Base-by-base conservation (phyloP, 257 asterid genomes). In the Solanum medicagineum region DNA sequence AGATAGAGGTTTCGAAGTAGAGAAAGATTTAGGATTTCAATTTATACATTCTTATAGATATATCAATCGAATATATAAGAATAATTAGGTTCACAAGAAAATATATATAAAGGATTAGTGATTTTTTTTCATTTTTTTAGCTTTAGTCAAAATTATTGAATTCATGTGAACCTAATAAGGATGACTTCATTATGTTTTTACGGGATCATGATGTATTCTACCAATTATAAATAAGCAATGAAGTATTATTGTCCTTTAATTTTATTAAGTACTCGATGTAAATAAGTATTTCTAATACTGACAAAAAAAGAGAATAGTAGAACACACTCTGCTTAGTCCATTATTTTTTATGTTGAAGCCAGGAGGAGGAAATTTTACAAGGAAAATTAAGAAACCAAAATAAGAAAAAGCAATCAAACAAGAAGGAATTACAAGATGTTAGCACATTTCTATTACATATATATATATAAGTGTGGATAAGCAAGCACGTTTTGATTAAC, bases 201-300 rank as follows among this genome's bases (percentile, higher is more conserved):
- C 5, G 0, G 40, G 40, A 36, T 36, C 40, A 36, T 4, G 40
- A 36, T 36, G 40, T 36, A 36, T 36, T 36, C 6, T 36, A 36
- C 4, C 40, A 36, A 36, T 36, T 36, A 36, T 36, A 6, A 36
- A 36, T 36, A 36, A 36, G 6, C 40, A 36, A 36, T 36, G 6
- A 36, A 36, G 6, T 59, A 20, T 59, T 59, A 26, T 59, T 59
- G 10, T 26, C 14, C 29, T 59, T 57, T 57, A 20, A n/a, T 57
- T 56, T 56, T n/a, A 59, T 59, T 4, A 59, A 59, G 32, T 10
- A n/a, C 11, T 0, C 14, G 0, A 7, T 0, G 66, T 59, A n/a
- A n/a, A 59, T 10, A 20, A 59, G 29, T 59, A 20, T 59, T 59
- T 59, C 29, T 32, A 32, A 32, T 32, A 32, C 36, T 32, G 36